Evolutionary conservation across 192 early-diverging fungal genomes (phyloP).

Genomic region (Mortierella antarctica): DNA sequence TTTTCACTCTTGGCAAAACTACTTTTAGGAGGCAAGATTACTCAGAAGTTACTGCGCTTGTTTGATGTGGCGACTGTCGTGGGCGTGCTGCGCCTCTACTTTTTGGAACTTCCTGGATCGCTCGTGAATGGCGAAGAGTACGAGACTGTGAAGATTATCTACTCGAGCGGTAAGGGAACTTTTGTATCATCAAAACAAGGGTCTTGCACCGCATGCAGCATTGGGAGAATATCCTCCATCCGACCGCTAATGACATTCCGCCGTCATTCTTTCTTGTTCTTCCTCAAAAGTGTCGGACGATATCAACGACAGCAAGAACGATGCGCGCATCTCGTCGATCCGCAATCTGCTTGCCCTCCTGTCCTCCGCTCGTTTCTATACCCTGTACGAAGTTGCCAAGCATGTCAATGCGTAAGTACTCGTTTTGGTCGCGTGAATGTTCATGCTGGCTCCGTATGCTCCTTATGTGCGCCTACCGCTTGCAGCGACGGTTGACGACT

Average conservation of each 20-base stretch:
- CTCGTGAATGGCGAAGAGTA: slow-evolving; percentile 77
- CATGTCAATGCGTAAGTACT: slow-evolving; percentile 34
- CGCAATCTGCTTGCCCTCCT: slow-evolving; percentile 59
- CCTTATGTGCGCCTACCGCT: not conserved
- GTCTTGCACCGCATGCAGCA: too few relatives aligned
- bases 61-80: slow-evolving; percentile 69
- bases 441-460: slow-evolving; percentile 5
- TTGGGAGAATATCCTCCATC: too few relatives aligned
- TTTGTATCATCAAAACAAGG: too few relatives aligned
- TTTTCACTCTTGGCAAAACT: not conserved
- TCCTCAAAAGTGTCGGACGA: slow-evolving; percentile 36
- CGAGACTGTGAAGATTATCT: slow-evolving; percentile 72
- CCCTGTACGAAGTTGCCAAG: slow-evolving; percentile 55
- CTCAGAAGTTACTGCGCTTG: slow-evolving; percentile 61
- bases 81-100: slow-evolving; percentile 70
- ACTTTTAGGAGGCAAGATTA: slow-evolving; percentile 59
- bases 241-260: not conserved
- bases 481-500: not conserved
- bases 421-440: not conserved
- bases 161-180: slow-evolving; percentile 60
- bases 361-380: slow-evolving; percentile 58
- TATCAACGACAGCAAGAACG: slow-evolving; percentile 35
- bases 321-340: slow-evolving; percentile 54
- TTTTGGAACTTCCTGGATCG: slow-evolving; percentile 78
- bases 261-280: not conserved